A percentile compares a stretch with the other conserved stretches of the same genome.
phyloP scores from a whole-genome alignment of 768 basidiomycete genomes.

The Leucosporidium creatinivorum region DNA sequence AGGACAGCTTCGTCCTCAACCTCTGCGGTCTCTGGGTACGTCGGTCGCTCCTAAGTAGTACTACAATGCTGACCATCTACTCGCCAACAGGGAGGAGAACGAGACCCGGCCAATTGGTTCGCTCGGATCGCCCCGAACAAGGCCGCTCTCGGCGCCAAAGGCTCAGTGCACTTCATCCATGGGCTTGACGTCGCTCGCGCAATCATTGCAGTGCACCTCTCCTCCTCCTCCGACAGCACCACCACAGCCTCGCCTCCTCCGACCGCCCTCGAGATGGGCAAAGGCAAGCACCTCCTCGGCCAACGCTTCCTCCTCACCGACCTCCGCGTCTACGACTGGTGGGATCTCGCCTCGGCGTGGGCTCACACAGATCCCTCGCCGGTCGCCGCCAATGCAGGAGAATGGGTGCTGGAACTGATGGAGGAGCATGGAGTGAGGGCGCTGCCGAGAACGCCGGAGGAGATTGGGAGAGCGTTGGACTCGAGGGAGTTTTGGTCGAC shows the following conservation, averaged over 20 bases:
- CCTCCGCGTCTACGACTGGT: conserved; percentile 54
- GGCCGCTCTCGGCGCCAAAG: conserved; percentile 52
- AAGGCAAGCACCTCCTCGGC: neutral
- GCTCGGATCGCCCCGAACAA: conserved; percentile 53
- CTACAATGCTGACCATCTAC: neutral
- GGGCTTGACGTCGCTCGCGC: conserved; percentile 55
- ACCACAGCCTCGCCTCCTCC: conserved; percentile 52
- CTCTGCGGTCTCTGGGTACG: conserved; percentile 54
- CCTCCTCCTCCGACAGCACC: conserved; percentile 46
- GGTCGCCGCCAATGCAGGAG: neutral
- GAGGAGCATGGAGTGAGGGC: conserved; percentile 49
- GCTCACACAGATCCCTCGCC: conserved; percentile 37
- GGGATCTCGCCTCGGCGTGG: conserved; percentile 58
- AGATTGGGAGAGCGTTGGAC: conserved; percentile 53
- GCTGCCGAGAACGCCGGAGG: conserved; percentile 50
- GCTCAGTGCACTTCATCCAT: conserved; percentile 58
- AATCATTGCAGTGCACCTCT: conserved; percentile 53
- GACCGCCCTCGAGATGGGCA: neutral
- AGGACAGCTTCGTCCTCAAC: conserved; percentile 53
- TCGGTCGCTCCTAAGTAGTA: neutral
- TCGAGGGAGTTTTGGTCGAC: conserved; percentile 55
- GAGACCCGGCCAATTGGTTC: conserved; percentile 52
- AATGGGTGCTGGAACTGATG: conserved; percentile 59
- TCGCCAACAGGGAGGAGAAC: conserved; percentile 45
- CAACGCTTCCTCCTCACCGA: conserved; percentile 31